Base-by-base conservation (phyloP, 192 early-diverging fungal species). In the Coemansia sp. region DNA sequence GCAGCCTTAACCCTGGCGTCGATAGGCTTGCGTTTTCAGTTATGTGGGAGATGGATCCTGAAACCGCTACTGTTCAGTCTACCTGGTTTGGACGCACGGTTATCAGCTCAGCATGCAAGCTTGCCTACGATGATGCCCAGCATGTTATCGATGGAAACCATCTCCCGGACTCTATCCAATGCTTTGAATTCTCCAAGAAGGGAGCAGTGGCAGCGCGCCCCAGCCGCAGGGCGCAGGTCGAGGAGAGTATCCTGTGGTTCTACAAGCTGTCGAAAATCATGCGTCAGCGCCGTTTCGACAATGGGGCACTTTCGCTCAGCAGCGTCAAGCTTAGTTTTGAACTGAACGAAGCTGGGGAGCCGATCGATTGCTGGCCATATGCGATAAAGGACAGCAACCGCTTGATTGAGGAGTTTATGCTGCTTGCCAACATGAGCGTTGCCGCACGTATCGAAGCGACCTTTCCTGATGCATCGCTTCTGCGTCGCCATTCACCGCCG, bases 91-190 rank as follows among this genome's bases (percentile, higher is more conserved):
- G 91, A n/a, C 91, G 92, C 65, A 89, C 92, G 54, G 75, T 99
- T 38, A 98, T 99, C 69, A 82, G 84, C 17, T 96, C 94, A 9
- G 95, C 95, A 49, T 91, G 90, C 51, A 96, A 96, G 61, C 87
- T 99, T 40, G 89, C 93, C 50, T 99, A 99, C 70, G 94, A 97
- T 46, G 91, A 98, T 54, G 98, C 98, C 5, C 98, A 99, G 55
- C 86, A 90, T 53, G 91, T 92, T 20, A 79, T 79, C 65, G 89
- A 87, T n/a, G 85, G 79, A 22, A 42, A 64, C 11, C 64, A 59
- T 3, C 40, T 72, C 1, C 46, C 63, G 5, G 37, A 65, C 6
- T 12, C 42, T 12, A 37, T 71, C 17, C 11, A 65, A 2, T 72
- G 61, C 49, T 75, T 63, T 55, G 69, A 74, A 50, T 40, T 25